phyloP scores from a whole-genome alignment of 2,329 filamentous ascomycete species.

The Pseudovirgaria hyperparasitica region DNA sequence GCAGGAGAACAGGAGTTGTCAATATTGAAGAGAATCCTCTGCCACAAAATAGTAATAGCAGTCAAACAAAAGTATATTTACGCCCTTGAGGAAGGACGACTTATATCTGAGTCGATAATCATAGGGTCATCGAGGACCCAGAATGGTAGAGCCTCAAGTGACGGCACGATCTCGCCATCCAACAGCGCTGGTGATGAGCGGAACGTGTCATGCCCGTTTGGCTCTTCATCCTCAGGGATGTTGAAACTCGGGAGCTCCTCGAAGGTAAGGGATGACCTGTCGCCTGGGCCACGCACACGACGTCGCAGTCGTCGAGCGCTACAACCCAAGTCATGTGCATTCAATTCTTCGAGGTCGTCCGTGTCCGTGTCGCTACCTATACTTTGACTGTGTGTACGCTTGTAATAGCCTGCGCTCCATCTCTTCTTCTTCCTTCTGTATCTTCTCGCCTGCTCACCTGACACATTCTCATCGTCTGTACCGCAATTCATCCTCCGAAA shows the following conservation, averaged over 20 bases:
- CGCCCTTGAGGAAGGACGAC: not conserved
- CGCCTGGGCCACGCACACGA: conserved; percentile 25
- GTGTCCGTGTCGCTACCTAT: conserved; percentile 31
- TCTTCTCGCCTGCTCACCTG: conserved; percentile 13
- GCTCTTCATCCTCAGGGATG: conserved; percentile 25
- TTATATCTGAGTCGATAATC: conserved; percentile 7
- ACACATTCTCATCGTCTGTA: conserved; percentile 20
- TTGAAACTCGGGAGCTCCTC: conserved; percentile 24
- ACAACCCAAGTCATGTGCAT: conserved; percentile 23
- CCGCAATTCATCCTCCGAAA: conserved; percentile 23
- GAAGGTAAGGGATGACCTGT: conserved; percentile 24
- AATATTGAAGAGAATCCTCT: too few relatives aligned
- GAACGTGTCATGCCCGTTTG: conserved; percentile 16
- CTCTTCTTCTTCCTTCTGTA: conserved; percentile 26
- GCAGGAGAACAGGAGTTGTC: too few relatives aligned
- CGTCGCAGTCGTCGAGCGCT: conserved; percentile 30
- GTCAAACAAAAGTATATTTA: not conserved
- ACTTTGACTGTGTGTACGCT: conserved; percentile 33
- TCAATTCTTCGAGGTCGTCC: conserved; percentile 27
- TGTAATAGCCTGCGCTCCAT: conserved; percentile 30
- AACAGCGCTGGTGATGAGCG: conserved; percentile 24
- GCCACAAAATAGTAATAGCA: not conserved
- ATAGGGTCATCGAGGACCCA: conserved; percentile 17
- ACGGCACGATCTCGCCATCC: conserved; percentile 25
- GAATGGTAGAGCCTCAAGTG: conserved; percentile 24